Conservation (phyloP, 169 alveolate species). For the Plasmodium gonderi region DNA sequence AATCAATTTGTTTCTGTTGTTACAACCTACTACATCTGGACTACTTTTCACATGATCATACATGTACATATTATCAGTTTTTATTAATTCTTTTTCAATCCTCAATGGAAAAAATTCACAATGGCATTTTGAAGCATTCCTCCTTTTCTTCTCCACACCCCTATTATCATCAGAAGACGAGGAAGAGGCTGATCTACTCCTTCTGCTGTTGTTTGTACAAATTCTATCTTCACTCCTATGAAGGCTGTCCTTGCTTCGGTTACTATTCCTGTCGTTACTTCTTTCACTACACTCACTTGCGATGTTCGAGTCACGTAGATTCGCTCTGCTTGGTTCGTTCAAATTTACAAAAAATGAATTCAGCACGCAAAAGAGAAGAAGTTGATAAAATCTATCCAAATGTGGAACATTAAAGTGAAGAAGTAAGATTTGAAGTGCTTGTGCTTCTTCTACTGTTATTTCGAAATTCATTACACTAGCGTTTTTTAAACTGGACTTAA, state of each 20-base stretch:
- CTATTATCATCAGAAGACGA: no score
- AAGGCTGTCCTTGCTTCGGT: no score
- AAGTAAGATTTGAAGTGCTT: conserved; percentile 37
- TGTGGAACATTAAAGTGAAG: conserved; percentile 58
- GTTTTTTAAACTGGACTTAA: conserved; percentile 3
- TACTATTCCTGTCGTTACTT: no score
- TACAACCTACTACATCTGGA: not conserved
- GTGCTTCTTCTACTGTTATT: conserved; percentile 30
- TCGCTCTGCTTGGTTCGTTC: no score
- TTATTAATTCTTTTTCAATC: conserved; percentile 28
- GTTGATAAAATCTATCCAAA: conserved; percentile 31
- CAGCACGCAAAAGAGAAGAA: conserved; percentile 46
- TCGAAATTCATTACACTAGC: conserved; percentile 33
- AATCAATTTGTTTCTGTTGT: not conserved
- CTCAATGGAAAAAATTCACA: conserved; percentile 34
- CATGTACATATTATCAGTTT: conserved; percentile 14
- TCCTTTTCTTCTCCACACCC: not conserved
- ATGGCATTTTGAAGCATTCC: conserved; percentile 1
- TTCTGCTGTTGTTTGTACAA: no score
- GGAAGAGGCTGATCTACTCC: no score
- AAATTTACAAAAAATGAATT: conserved; percentile 23
- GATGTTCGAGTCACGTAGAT: no score
- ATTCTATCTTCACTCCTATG: no score
- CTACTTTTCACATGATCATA: not conserved
- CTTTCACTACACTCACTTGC: no score